A percentile compares a stretch with the other conserved stretches of the same genome.
Conservation (phyloP, 1,284 basidiomycete genomes). For the Trichosporon sp. region DNA sequence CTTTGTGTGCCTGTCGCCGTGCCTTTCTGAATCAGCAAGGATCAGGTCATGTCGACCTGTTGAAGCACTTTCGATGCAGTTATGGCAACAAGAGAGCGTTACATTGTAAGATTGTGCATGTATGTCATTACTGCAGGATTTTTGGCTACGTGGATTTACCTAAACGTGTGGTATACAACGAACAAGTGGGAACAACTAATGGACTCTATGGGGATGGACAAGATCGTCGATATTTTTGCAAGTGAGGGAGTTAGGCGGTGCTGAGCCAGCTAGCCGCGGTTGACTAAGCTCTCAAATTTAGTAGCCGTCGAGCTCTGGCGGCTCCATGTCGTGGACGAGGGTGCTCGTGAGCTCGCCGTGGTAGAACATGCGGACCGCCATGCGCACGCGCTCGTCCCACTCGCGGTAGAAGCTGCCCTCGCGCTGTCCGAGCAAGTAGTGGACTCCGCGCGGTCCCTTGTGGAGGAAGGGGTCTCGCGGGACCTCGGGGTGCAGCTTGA, state of each 20-base stretch:
- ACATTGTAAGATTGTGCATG: no score
- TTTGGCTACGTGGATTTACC: neutral
- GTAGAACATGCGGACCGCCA: constrained; percentile 50
- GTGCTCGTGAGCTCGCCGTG: constrained; percentile 29
- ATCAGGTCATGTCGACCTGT: no score
- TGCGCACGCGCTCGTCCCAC: constrained; percentile 61
- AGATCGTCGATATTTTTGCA: neutral
- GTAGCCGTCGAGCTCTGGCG: constrained; percentile 21
- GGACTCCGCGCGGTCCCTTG: constrained; percentile 40
- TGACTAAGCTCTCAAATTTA: neutral
- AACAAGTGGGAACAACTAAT: neutral
- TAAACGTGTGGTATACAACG: neutral
- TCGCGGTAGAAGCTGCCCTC: constrained; percentile 71
- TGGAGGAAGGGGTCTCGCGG: constrained; percentile 27
- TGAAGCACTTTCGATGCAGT: no score
- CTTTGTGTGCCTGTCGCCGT: no score
- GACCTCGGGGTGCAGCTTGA: constrained; percentile 38
- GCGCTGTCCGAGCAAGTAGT: constrained; percentile 53
- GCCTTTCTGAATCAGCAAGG: no score
- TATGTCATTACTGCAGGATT: neutral
- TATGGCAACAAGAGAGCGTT: no score
- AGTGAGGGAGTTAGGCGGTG: neutral
- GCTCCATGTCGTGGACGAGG: constrained; percentile 7
- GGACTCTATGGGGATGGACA: neutral
- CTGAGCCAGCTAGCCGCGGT: neutral